A percentile compares a stretch with the other conserved stretches of the same genome.
Evolutionary conservation across 768 basidiomycete genomes (phyloP).

Genomic region (Amanita fuliginea): DNA sequence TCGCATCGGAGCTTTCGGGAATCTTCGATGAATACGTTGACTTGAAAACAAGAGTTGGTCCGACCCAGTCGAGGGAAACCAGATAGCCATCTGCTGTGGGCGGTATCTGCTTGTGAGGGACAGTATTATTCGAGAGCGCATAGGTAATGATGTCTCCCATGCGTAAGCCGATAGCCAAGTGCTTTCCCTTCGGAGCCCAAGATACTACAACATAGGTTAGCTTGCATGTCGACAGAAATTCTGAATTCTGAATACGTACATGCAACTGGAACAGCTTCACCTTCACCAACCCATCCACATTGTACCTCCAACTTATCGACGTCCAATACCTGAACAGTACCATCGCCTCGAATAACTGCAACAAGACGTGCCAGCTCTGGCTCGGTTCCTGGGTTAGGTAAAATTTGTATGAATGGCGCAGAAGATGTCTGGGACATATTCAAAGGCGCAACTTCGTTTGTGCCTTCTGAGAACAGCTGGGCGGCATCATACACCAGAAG

Average conservation of each 20-base stretch:
- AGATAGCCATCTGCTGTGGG: slow-evolving; percentile 36
- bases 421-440: slow-evolving; percentile 36
- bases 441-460: slow-evolving; percentile 31
- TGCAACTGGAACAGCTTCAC: slow-evolving; percentile 41
- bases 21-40: slow-evolving; percentile 35
- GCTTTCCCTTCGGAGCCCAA: slow-evolving; percentile 85
- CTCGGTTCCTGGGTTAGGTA: slow-evolving; percentile 53
- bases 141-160: slow-evolving; percentile 65
- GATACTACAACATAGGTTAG: slow-evolving; percentile 35
- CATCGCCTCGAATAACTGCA: slow-evolving; percentile 40
- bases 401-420: slow-evolving; percentile 39
- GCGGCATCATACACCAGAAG: slow-evolving; percentile 51
- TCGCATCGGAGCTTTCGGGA: slow-evolving; percentile 23
- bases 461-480: slow-evolving; percentile 33
- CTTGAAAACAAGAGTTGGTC: slow-evolving; percentile 56
- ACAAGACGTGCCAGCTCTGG: slow-evolving; percentile 41
- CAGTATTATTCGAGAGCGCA: slow-evolving; percentile 40
- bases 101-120: slow-evolving; percentile 51
- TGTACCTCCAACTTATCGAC: slow-evolving; percentile 42
- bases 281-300: slow-evolving; percentile 45
- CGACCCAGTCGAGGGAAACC: slow-evolving; percentile 56
- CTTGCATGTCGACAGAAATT: slow-evolving; percentile 1
- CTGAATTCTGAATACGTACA: slow-evolving; percentile 31
- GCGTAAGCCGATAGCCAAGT: slow-evolving; percentile 64
- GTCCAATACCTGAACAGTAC: slow-evolving; percentile 41